phyloP scores from a whole-genome alignment of 148 eudicot genomes.

The Diospyros lotus region DNA sequence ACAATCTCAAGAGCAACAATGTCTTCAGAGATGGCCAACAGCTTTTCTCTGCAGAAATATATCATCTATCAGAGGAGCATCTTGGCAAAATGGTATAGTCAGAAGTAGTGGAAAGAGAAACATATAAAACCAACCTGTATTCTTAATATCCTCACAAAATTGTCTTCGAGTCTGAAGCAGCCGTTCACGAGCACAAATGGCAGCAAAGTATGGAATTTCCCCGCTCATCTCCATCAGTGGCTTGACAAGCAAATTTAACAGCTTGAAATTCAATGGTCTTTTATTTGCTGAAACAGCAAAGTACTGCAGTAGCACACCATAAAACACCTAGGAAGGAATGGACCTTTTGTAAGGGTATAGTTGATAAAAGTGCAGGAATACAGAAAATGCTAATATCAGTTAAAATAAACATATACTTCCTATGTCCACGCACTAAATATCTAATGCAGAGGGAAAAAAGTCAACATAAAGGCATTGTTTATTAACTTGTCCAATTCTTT shows the following conservation, averaged over 20 bases:
- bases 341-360: neutral
- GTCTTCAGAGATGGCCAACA: conserved; percentile 96
- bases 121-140: conserved; percentile 49
- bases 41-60: conserved; percentile 53
- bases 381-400: neutral
- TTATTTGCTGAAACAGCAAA: conserved; percentile 79
- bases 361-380: neutral
- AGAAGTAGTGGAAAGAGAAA: neutral
- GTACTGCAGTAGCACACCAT: conserved; percentile 87
- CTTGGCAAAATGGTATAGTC: conserved; percentile 5
- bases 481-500: neutral
- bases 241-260: conserved; percentile 73
- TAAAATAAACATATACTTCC: neutral
- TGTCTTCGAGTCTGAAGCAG: conserved; percentile 53
- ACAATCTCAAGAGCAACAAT: conserved; percentile 73
- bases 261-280: conserved; percentile 68
- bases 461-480: neutral
- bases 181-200: conserved; percentile 94
- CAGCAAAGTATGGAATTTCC: conserved; percentile 85
- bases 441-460: neutral
- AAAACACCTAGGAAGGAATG: conserved; percentile 61
- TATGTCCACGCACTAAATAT: neutral
- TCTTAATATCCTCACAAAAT: conserved; percentile 73
- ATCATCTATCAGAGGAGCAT: neutral
- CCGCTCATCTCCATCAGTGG: conserved; percentile 88